Evolutionary conservation across 306 rosid genomes (phyloP).

Genomic region (Sicyos baderoa): DNA sequence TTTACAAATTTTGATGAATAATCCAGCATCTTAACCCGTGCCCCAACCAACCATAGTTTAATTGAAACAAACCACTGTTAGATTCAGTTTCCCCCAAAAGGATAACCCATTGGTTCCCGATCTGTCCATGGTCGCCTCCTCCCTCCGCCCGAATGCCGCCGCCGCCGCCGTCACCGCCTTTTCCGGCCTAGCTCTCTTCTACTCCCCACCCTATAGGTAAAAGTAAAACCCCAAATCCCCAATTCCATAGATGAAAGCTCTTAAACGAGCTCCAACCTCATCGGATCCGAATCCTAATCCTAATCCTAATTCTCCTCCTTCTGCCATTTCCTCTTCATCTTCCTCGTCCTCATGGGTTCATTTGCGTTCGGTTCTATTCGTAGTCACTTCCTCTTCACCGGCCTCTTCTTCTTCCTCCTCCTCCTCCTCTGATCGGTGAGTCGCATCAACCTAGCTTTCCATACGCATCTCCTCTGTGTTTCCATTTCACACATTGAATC

Average conservation of each 20-base stretch:
- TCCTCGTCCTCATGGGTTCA: constrained; percentile 68
- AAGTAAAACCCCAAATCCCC: neutral
- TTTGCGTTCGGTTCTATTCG: constrained; percentile 96
- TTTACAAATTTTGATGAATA: too few relatives aligned
- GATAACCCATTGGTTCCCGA: too few relatives aligned
- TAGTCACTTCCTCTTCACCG: constrained; percentile 94
- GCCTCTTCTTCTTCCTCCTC: constrained; percentile 71
- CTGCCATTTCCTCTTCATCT: constrained; percentile 32
- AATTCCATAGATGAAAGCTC: constrained; percentile 72
- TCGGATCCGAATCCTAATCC: constrained; percentile 22
- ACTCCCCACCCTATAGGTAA: constrained; percentile 63
- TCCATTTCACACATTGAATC: neutral
- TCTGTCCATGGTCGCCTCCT: constrained; percentile 43
- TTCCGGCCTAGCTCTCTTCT: constrained; percentile 59
- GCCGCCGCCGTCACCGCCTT: constrained; percentile 44
- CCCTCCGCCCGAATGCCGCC: constrained; percentile 42
- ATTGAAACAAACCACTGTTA: too few relatives aligned
- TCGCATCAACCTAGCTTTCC: too few relatives aligned
- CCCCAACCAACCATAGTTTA: too few relatives aligned
- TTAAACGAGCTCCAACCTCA: constrained; percentile 58
- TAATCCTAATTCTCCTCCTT: constrained; percentile 21
- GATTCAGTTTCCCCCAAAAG: too few relatives aligned
- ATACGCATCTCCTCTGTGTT: too few relatives aligned
- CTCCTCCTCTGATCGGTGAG: constrained; percentile 95
- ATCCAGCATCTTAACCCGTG: too few relatives aligned